Conservation (phyloP, 306 rosid genomes). For the Cicer cuneatum region DNA sequence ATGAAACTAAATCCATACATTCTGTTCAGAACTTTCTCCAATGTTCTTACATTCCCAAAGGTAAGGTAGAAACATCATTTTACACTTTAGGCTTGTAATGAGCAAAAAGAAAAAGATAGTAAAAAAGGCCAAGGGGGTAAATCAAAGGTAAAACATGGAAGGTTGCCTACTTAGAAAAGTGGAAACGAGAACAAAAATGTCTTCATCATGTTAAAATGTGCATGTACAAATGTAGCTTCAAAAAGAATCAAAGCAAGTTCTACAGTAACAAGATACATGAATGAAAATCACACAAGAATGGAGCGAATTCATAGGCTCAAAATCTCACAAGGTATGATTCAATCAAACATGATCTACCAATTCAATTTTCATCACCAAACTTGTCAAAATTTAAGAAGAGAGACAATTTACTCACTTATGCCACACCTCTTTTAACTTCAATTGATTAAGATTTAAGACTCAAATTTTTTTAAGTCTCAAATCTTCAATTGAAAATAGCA, state of each 20-base stretch:
- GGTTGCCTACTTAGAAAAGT: neutral
- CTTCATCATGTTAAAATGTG: conserved; percentile 5
- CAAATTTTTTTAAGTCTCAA: neutral
- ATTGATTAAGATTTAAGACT: neutral
- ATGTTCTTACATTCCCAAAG: neutral
- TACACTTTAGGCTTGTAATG: neutral
- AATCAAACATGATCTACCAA: neutral
- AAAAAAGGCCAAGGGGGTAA: neutral
- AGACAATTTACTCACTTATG: neutral
- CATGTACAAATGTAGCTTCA: conserved; percentile 1
- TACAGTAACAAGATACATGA: neutral
- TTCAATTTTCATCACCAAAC: conserved; percentile 9
- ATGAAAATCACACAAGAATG: conserved; percentile 1
- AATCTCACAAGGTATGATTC: neutral
- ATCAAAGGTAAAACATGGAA: neutral
- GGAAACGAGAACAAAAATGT: neutral
- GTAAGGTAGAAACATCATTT: neutral
- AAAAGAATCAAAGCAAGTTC: conserved; percentile 1
- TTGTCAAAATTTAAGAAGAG: neutral
- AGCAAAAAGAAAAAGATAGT: neutral
- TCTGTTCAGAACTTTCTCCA: neutral
- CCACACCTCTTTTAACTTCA: neutral
- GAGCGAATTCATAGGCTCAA: too few species aligned
- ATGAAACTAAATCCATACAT: too few species aligned
- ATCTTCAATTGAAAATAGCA: neutral